Base-by-base conservation (phyloP, 306 rosid genomes). In the Vigna angularis region DNA sequence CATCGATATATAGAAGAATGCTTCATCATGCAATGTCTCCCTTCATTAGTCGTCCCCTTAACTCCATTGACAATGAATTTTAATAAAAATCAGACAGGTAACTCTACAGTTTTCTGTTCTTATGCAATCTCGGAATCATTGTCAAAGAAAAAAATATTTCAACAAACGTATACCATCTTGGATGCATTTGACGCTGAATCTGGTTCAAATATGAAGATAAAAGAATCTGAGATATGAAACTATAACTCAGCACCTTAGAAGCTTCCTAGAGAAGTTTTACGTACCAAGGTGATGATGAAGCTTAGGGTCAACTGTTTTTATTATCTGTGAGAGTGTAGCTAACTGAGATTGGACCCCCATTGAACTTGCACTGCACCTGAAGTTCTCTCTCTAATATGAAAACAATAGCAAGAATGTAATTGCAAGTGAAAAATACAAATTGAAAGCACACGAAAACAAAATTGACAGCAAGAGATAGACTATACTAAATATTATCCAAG, bases 251-350 rank as follows among this genome's bases (percentile, higher is more conserved):
- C 70, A 70, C 76, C 45, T 64, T 70, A 32, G 42, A 82, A 72
- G 68, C 44, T 63, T 6, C 36, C 10, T 49, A 75, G 34, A 59
- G 57, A 77, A 65, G 81, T 42, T 69, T 77, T 70, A 64, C 82
- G 13, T 87, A 94, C 98, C 97, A 65, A 94, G 97, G 86, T 94
- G 98, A 83, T 88, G 92, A 83, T 94, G 98, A 90, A 94, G 97
- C 87, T 88, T 87, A 53, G 97, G 98, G 85, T 94, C 93, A 75
- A 92, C 89, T 38, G 85, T 87, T 89, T 83, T 92, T 81, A 94
- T 88, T 83, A 92, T 91, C 90, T 94, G 98, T 78, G 98, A 90
- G 74, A 92, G 96, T 30, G 95, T 88, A 79, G 90, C 59, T 88
- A 92, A 87, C 83, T 94, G 98, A 83, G 95, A 76, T 85, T 94